A percentile compares a stretch with the other conserved stretches of the same genome.
phyloP scores from a whole-genome alignment of 2,329 filamentous ascomycete species.

The Pseudogymnoascus sp. region DNA sequence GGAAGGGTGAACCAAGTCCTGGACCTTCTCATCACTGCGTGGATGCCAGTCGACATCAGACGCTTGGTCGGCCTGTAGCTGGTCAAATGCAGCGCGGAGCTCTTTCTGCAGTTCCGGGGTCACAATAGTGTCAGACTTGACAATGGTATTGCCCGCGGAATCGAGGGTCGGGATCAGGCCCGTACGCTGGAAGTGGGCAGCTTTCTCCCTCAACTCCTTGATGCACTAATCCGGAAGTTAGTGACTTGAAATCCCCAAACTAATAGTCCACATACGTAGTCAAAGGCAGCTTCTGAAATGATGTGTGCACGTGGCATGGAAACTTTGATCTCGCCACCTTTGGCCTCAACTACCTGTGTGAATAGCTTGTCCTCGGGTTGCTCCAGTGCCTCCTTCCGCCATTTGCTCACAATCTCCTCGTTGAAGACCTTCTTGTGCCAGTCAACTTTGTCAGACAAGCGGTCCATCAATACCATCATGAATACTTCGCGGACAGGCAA shows the following conservation, averaged over 20 bases:
- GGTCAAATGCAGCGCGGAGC: conserved; percentile 35
- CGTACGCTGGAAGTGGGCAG: conserved; percentile 15
- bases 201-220: conserved; percentile 20
- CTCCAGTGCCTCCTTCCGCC: conserved; percentile 20
- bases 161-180: conserved; percentile 1
- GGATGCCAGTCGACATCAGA: conserved; percentile 52
- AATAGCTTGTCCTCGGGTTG: conserved; percentile 21
- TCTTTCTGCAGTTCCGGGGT: conserved; percentile 30
- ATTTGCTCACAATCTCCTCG: conserved; percentile 20
- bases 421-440: conserved; percentile 20
- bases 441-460: conserved; percentile 4
- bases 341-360: conserved; percentile 28
- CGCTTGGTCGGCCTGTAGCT: conserved; percentile 43
- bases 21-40: conserved; percentile 44
- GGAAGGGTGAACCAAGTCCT: conserved; percentile 56
- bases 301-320: neutral
- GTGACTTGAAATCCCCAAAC: neutral
- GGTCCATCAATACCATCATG: conserved; percentile 10
- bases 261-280: neutral
- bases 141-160: conserved; percentile 26
- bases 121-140: conserved; percentile 45
- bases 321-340: conserved; percentile 8
- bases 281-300: neutral
- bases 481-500: conserved; percentile 9
- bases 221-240: conserved; percentile 14